Evolutionary conservation across 1,284 basidiomycete genomes (phyloP), one percentile per base, ranked within the genome.

Genomic region (Veloporphyrellus conicus): DNA sequence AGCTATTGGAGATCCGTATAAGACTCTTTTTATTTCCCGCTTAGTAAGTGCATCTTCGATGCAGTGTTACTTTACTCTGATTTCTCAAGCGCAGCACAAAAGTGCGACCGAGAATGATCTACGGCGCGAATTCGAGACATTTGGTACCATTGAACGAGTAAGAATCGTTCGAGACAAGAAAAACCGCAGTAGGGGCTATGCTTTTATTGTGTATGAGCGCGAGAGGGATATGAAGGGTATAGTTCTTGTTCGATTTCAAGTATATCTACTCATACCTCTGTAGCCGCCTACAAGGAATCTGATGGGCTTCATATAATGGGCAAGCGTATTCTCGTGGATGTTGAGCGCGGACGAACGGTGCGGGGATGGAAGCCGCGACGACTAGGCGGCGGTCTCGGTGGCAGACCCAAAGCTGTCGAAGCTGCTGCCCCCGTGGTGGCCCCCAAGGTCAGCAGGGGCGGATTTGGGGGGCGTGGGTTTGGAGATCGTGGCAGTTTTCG

Each of bases 231-330:
- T 99, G 96, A 97, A 97, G 81, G 90, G 93, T 93, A 47, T 10
- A 60, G 62, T 58, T 54, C 38, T 41, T 48, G 33, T 42, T 44
- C 52, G 10, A 39, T 54, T 51, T 41, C 37, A 45, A 46, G 31
- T 44, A 31, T 40, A 34, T 53, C 42, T 47, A 38, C 58, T 54
- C 48, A 54, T 47, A 36, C 51, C 29, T 35, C 46, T 46, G 36
- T 54, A 95, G 95, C 93, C 53, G 96, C 95, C 10, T 99, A 98
- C 78, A 99, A 98, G 72, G 95, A 99, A 66, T 96, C 94, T n/a
- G 95, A 99, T 62, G 92, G 94, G 14, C 79, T 99, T 40, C 89
- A 92, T 53, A 93, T 99, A 59, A 88, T 93, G 76, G 92, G 92
- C 60, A 93, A 96, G 64, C 79, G 90, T 54, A 93, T 98, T 52